Evolutionary conservation across 305 asterid genomes (phyloP), one percentile per base, ranked within the genome.

Genomic region (Coffea humblotiana): DNA sequence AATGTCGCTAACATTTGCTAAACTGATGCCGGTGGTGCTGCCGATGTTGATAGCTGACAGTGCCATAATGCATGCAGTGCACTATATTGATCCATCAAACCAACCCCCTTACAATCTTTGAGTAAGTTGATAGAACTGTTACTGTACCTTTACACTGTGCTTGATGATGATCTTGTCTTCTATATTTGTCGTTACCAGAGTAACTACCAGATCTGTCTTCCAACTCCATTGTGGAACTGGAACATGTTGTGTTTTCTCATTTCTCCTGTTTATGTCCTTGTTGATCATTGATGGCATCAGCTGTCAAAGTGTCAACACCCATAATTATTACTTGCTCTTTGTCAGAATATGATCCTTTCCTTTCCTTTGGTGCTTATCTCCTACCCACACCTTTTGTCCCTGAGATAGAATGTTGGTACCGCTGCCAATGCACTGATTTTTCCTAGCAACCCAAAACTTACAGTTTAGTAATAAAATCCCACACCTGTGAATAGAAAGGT

Each of bases 21-120:
- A 25, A 48, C 49, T 68, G 15, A 37, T 16, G 69, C 15, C 21
- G 37, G n/a, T 63, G 72, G n/a, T 63, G 72, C 72, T 29, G 64
- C 52, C 37, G 32, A 71, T 27, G 56, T 72, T 72, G 77, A 71
- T 58, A 29, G 77, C 45, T 61, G 54, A 72, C 45, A 27, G 16
- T 79, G 70, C 74, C 70, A 58, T 40, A 60, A 23, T 52, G 29
- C 70, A 37, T 25, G 71, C 77, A 70, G 32, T 49, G 49, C 76
- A 45, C 40, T 71, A 23, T 77, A 79, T 54, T 23, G 76, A 52
- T 35, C 23, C 74, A 76, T 16, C 60, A 76, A n/a, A 15, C 68
- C 23, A 76, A n/a, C 25, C 68, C 23, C 37, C 69, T 40, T 58
- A 9, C 21, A 32, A 32, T 11, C 9, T 48, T 12, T 32, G 4